These are phyloP conservation scores for Corylus heterophylla DNA, from an alignment of 306 rosid species.

Conservation along the genomic window DNA sequence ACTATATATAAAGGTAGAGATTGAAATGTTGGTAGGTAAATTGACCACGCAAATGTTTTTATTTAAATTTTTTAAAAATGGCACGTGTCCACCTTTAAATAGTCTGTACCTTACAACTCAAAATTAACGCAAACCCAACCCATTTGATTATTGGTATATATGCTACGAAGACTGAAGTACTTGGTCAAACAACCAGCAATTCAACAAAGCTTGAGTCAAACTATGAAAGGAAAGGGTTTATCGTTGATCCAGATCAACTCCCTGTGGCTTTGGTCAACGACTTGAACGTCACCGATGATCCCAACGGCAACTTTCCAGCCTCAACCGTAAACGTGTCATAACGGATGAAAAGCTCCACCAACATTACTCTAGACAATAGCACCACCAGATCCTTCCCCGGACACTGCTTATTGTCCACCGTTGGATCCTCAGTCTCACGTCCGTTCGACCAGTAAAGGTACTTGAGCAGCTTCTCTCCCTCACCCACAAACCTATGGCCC, in stretches of 20 bases:
- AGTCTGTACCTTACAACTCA: no score
- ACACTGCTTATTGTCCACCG: slow-evolving; percentile 42
- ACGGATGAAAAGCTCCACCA: slow-evolving; percentile 44
- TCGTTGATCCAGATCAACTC: neutral
- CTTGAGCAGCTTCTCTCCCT: slow-evolving; percentile 46
- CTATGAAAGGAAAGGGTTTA: no score
- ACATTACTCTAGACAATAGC: slow-evolving; percentile 22
- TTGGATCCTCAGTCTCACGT: slow-evolving; percentile 39
- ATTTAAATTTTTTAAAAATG: no score
- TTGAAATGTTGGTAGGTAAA: no score
- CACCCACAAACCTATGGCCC: slow-evolving; percentile 33
- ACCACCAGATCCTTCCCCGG: slow-evolving; percentile 45
- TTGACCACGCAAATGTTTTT: no score
- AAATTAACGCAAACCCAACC: no score
- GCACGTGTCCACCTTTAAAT: no score
- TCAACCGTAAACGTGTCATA: slow-evolving; percentile 40
- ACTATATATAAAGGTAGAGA: no score
- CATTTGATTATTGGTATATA: no score
- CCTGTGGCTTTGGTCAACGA: slow-evolving; percentile 24
- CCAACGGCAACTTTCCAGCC: slow-evolving; percentile 12
- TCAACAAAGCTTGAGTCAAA: no score
- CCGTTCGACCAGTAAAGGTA: slow-evolving; percentile 52
- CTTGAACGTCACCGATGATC: slow-evolving; percentile 32
- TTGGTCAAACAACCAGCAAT: no score
- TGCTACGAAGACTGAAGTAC: no score